A percentile compares a stretch with the other conserved stretches of the same genome.
Conservation (phyloP, 2,329 filamentous ascomycete species). For the Fusarium palustre region DNA sequence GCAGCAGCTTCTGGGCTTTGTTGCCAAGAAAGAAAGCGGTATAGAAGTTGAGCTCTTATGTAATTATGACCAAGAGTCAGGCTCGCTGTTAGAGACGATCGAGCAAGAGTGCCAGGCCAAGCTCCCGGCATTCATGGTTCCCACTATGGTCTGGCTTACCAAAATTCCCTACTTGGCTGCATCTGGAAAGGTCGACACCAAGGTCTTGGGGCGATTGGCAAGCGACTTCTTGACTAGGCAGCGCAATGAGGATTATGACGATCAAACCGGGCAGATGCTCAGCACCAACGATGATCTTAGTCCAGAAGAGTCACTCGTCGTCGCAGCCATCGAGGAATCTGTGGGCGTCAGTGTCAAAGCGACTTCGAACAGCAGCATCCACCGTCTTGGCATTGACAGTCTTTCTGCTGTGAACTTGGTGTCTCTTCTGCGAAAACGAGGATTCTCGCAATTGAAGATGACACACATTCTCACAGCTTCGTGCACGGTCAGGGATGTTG, state of each 20-base stretch:
- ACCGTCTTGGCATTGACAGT: constrained; percentile 25
- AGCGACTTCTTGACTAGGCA: constrained; percentile 1
- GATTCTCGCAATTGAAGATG: constrained; percentile 16
- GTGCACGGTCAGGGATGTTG: neutral
- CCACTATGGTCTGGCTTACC: constrained; percentile 8
- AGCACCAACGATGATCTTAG: neutral
- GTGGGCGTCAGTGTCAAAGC: constrained; percentile 11
- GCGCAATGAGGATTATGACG: neutral
- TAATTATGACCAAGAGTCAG: neutral
- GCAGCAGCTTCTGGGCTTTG: constrained; percentile 8
- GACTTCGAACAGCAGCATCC: neutral
- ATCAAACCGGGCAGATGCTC: fast-evolving
- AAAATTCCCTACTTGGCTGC: constrained; percentile 26
- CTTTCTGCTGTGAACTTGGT: constrained; percentile 20
- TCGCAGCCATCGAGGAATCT: constrained; percentile 1
- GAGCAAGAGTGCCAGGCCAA: constrained; percentile 8
- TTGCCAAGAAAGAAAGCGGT: neutral
- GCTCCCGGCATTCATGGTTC: constrained; percentile 29
- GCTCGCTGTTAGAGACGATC: neutral
- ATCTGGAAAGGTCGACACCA: constrained; percentile 28
- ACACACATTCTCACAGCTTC: constrained; percentile 1
- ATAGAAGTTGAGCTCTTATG: neutral
- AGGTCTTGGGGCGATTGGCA: constrained; percentile 7
- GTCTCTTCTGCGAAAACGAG: constrained; percentile 1
- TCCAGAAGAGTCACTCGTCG: neutral